A percentile compares a stretch with the other conserved stretches of the same genome.
Evolutionary conservation across 179 eudicot genomes (phyloP).

Genomic region (Camellia oleifera): DNA sequence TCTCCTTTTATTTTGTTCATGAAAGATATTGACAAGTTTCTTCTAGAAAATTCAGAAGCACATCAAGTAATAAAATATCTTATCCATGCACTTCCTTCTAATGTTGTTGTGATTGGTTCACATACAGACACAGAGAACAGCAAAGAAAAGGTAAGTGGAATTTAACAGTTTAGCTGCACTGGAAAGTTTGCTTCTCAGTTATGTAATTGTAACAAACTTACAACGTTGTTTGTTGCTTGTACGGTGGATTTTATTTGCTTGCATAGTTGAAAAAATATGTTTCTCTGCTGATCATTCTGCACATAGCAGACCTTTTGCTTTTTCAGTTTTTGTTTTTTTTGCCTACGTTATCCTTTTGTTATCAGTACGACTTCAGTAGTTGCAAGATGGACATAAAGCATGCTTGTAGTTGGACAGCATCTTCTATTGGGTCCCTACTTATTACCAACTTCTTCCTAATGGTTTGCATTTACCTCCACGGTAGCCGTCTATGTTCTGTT

Average conservation of each 20-base stretch:
- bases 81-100: conserved; percentile 67
- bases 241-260: background rate
- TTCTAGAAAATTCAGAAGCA: conserved; percentile 62
- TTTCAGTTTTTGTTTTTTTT: too few species aligned
- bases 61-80: conserved; percentile 46
- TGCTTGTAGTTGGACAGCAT: too few species aligned
- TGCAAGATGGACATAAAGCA: too few species aligned
- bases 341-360: too few species aligned
- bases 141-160: conserved; percentile 60
- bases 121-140: conserved; percentile 60
- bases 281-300: background rate
- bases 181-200: background rate
- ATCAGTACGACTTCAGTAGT: too few species aligned
- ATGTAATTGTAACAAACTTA: background rate
- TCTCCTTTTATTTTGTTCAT: conserved; percentile 70
- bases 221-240: background rate
- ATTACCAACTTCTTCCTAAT: too few species aligned
- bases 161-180: background rate
- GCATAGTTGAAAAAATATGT: background rate
- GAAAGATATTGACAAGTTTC: conserved; percentile 81
- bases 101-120: conserved; percentile 73
- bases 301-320: background rate
- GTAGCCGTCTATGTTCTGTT: too few species aligned
- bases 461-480: too few species aligned
- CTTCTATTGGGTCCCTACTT: too few species aligned